Conservation (phyloP, 768 basidiomycete species). For the Rhodotorula kratochvilovae region DNA sequence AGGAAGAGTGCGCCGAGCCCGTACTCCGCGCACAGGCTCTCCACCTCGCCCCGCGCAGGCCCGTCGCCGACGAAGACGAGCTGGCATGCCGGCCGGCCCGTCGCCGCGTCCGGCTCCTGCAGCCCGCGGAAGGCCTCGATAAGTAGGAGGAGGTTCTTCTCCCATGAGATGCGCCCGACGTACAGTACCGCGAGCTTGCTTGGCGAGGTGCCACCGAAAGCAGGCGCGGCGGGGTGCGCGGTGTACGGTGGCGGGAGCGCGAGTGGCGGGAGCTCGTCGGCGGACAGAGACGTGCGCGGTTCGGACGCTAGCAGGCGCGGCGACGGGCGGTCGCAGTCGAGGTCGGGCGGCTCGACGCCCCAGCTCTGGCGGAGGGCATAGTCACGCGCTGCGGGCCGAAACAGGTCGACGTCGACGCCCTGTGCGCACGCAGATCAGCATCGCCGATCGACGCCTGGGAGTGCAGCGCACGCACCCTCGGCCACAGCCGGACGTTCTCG, state of each 20-base stretch:
- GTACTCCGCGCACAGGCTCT: slow-evolving; percentile 44
- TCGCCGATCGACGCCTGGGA: no score
- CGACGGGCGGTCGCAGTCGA: slow-evolving; percentile 24
- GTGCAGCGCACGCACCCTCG: slow-evolving; percentile 36
- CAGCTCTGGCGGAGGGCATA: slow-evolving; percentile 44
- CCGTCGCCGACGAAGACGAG: slow-evolving; percentile 53
- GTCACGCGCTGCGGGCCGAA: slow-evolving; percentile 46
- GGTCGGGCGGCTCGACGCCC: slow-evolving; percentile 37
- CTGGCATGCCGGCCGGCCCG: slow-evolving; percentile 33
- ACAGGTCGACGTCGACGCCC: slow-evolving; percentile 49
- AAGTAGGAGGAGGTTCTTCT: slow-evolving; percentile 53
- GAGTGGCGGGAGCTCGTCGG: slow-evolving; percentile 22
- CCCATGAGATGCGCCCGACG: slow-evolving; percentile 51
- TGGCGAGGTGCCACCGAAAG: neutral
- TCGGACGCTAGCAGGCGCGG: slow-evolving; percentile 9
- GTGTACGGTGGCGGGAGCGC: slow-evolving; percentile 20
- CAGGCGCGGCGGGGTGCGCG: neutral
- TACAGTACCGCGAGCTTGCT: slow-evolving; percentile 47
- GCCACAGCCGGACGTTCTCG: slow-evolving; percentile 49
- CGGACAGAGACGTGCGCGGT: neutral
- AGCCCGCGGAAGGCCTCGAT: slow-evolving; percentile 48
- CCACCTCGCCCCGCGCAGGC: slow-evolving; percentile 48
- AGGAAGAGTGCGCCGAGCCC: slow-evolving; percentile 49
- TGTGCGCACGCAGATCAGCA: neutral
- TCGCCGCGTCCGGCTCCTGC: neutral